Evolutionary conservation across 495 filamentous ascomycete species (phyloP).

Genomic region (Evansstolkia leycettana): DNA sequence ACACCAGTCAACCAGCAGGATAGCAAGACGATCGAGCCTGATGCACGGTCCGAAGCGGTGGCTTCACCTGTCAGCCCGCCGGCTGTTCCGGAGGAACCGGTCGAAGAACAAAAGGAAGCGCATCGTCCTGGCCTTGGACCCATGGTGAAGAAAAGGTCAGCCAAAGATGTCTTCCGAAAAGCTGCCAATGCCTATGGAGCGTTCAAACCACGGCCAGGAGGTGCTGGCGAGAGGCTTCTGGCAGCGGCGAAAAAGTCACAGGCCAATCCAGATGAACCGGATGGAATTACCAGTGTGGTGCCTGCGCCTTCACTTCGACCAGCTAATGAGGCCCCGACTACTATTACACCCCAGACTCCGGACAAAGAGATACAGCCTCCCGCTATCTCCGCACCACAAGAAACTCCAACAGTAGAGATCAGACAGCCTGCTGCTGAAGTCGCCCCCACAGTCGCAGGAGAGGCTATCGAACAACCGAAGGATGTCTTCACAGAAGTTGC

Average conservation of each 20-base stretch:
- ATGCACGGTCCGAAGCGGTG: background rate
- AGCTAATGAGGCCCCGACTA: conserved; percentile 16
- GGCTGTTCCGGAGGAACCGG: conserved; percentile 10
- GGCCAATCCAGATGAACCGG: conserved; percentile 45
- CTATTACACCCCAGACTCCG: conserved; percentile 8
- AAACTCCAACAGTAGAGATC: conserved; percentile 29
- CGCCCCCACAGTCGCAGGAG: conserved; percentile 17
- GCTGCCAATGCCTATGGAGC: conserved; percentile 70
- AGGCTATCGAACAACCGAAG: conserved; percentile 16
- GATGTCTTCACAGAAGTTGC: conserved; percentile 20
- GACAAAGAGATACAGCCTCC: conserved; percentile 6
- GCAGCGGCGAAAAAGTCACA: conserved; percentile 42
- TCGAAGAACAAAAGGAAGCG: conserved; percentile 35
- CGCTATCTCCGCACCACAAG: conserved; percentile 5
- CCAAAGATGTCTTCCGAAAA: conserved; percentile 67
- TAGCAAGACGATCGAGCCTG: conserved; percentile 4
- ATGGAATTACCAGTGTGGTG: conserved; percentile 80
- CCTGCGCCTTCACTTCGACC: conserved; percentile 52
- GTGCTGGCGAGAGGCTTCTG: conserved; percentile 61
- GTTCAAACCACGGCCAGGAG: conserved; percentile 77
- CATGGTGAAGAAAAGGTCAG: conserved; percentile 75
- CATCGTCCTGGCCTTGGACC: conserved; percentile 73
- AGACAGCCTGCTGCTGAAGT: conserved; percentile 20
- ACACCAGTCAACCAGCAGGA: conserved; percentile 3
- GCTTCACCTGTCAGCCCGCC: conserved; percentile 8